Evolutionary conservation across 2,329 filamentous ascomycete genomes (phyloP).

Genomic region (Talaromyces verruculosus): DNA sequence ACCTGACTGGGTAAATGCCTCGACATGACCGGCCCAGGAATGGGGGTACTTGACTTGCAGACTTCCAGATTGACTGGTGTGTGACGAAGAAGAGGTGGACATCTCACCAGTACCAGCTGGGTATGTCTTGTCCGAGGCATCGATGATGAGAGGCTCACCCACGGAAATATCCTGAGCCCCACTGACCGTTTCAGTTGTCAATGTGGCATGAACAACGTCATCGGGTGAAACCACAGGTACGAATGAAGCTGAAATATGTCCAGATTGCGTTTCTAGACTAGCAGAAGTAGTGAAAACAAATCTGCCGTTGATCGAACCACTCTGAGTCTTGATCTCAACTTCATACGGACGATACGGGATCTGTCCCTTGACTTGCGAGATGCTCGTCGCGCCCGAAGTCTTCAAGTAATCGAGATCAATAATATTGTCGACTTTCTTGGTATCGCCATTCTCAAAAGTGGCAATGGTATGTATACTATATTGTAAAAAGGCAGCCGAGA

Average conservation of each 20-base stretch:
- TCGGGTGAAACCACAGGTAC: conserved; percentile 5
- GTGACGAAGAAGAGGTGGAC: conserved; percentile 21
- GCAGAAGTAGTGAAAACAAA: conserved; percentile 52
- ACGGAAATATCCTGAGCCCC: conserved; percentile 26
- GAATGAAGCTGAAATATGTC: conserved; percentile 30
- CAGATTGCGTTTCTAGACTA: conserved; percentile 48
- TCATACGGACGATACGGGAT: conserved; percentile 29
- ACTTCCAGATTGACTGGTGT: conserved; percentile 27
- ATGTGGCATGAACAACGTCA: conserved; percentile 33
- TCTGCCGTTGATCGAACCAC: conserved; percentile 37
- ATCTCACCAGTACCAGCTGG: not conserved
- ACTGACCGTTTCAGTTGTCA: conserved; percentile 23
- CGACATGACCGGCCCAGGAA: conserved; percentile 34
- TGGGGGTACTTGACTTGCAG: conserved; percentile 31
- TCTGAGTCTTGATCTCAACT: conserved; percentile 31
- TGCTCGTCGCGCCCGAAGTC: not conserved
- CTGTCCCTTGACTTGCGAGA: not conserved
- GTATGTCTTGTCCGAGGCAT: not conserved
- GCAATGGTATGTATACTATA: not conserved
- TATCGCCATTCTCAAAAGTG: conserved; percentile 4
- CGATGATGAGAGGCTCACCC: conserved; percentile 25
- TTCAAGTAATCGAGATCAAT: conserved; percentile 7
- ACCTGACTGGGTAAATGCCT: conserved; percentile 24
- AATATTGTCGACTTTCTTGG: conserved; percentile 11
- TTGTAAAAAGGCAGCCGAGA: conserved; percentile 29